These are phyloP conservation scores for Linum trigynum DNA, from an alignment of 345 rosid species.

Conservation along the genomic window DNA sequence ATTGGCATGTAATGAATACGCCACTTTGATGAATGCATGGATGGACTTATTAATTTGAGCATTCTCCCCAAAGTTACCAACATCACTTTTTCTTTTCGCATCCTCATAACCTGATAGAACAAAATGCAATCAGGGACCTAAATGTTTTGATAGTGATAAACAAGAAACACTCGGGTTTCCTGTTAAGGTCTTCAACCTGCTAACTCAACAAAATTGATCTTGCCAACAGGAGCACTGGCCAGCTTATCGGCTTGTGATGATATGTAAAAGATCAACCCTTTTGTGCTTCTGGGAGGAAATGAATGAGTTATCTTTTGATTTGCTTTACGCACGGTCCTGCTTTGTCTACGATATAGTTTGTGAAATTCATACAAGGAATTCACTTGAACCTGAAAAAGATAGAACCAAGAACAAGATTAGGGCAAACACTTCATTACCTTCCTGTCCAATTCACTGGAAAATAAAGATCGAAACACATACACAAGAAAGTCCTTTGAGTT, in stretches of 20 bases:
- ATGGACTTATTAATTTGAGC: constrained; percentile 50
- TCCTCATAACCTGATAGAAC: constrained; percentile 54
- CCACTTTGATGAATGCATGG: constrained; percentile 60
- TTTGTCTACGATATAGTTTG: constrained; percentile 27
- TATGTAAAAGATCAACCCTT: constrained; percentile 48
- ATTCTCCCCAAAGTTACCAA: constrained; percentile 31
- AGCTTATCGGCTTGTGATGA: constrained; percentile 11
- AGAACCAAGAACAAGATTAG: constrained; percentile 6
- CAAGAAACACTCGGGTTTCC: background rate
- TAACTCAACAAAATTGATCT: constrained; percentile 65
- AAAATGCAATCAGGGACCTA: background rate
- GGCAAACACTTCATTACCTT: background rate
- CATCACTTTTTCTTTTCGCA: constrained; percentile 38
- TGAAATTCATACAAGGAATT: constrained; percentile 45
- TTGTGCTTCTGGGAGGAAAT: constrained; percentile 35
- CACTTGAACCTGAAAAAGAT: constrained; percentile 37
- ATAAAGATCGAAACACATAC: constrained; percentile 24
- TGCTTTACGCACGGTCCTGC: constrained; percentile 19
- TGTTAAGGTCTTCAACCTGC: constrained; percentile 35
- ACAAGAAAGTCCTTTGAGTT: constrained; percentile 72
- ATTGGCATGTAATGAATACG: constrained; percentile 51
- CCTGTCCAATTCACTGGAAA: background rate
- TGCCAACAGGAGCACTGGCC: constrained; percentile 26
- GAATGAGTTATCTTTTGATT: constrained; percentile 26
- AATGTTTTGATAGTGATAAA: background rate